Evolutionary conservation across 371 early-diverging fungal species (phyloP), one percentile per base, ranked within the genome.

Genomic region (Mortierella sp.): DNA sequence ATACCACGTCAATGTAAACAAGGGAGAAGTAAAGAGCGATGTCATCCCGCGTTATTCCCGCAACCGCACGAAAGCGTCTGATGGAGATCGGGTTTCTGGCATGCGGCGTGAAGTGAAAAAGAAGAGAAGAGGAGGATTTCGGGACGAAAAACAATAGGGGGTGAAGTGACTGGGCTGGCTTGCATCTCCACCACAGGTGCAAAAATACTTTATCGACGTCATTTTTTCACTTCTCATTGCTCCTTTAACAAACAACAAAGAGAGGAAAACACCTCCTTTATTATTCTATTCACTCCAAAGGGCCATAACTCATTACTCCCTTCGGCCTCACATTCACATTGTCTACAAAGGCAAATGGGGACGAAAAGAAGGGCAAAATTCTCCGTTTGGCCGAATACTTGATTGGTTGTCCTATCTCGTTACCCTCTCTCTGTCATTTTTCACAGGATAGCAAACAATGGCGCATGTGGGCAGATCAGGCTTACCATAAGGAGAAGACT

Each of bases 301-400:
- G 68, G 35, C 43, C 35, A 68, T 21, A 68, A 24, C 41, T 21
- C 48, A 46, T 46, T 46, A 18, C 65, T 6, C 65, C 65, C 8
- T 21, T 63, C 32, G 18, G 32, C 18, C 65, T 35, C 18, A 11
- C 21, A 41, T 35, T 60, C 29, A 29, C 27, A 16, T 38, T 38
- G 6, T 24, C 24, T 68, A 38, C 21, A 18, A 6, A 6, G 14
- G 35, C 63, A 63, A 35, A 29, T 32, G 32, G 29, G 29, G 65
- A 51, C 4, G 51, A 60, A 29, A 29, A 60, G 29, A 60, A n/a
- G 2, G 60, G 60, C 32, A 60, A 32, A 60, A 60, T 3, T 60
- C 60, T 60, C 63, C 35, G 63, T 63, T 35, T 35, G 63, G 63
- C 63, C 63, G 63, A 35, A 63, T 63, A 63, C 4, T 63, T 63